These are phyloP conservation scores for Acer saccharum DNA, from an alignment of 345 rosid species.

Conservation along the genomic window DNA sequence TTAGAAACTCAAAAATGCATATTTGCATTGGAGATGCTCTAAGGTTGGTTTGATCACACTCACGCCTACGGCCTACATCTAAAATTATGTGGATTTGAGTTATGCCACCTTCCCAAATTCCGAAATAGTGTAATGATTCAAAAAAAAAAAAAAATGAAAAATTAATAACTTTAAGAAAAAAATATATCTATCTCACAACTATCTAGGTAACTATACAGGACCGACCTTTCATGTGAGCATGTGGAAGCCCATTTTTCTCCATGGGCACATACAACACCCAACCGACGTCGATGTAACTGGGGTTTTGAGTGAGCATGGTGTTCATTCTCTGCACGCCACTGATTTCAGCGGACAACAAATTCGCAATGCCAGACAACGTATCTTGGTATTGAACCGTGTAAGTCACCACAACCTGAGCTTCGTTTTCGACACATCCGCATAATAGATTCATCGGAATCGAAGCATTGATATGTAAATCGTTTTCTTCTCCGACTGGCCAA, in stretches of 20 bases:
- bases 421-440: constrained; percentile 51
- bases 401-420: constrained; percentile 44
- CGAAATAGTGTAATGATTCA: too few species aligned
- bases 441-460: constrained; percentile 37
- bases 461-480: constrained; percentile 2
- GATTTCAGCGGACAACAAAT: constrained; percentile 33
- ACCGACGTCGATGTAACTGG: constrained; percentile 26
- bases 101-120: too few species aligned
- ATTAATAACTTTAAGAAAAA: too few species aligned
- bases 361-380: constrained; percentile 37
- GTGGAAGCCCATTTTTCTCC: constrained; percentile 30
- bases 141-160: too few species aligned
- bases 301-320: constrained; percentile 21
- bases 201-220: not conserved
- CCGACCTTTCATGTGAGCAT: constrained; percentile 28
- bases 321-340: constrained; percentile 39
- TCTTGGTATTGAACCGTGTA: constrained; percentile 63
- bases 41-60: too few species aligned
- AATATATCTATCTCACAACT: too few species aligned
- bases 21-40: too few species aligned
- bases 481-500: constrained; percentile 29
- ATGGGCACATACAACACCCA: constrained; percentile 56
- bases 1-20: too few species aligned
- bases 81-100: too few species aligned
- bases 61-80: too few species aligned